Evolutionary conservation across 129 eudicot genomes (phyloP).

Genomic region (Artemisia annua): DNA sequence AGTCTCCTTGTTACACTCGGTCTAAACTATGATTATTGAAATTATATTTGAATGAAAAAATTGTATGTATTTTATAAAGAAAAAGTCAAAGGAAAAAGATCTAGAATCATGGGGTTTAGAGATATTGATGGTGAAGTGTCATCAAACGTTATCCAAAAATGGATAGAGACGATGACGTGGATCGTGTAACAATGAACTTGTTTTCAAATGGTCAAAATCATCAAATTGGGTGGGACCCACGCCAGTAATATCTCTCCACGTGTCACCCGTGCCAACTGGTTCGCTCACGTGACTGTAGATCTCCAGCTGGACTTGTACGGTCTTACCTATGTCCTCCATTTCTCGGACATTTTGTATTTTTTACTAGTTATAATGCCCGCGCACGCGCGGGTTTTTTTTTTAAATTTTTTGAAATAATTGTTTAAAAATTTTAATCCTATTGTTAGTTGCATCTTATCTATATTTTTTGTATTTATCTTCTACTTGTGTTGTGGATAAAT

Average conservation of each 20-base stretch:
- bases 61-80: neutral
- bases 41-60: neutral
- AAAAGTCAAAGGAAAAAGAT: slow-evolving; percentile 11
- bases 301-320: slow-evolving; percentile 13
- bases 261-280: slow-evolving; percentile 7
- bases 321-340: slow-evolving; percentile 22
- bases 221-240: neutral
- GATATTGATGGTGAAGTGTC: neutral
- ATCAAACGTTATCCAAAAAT: slow-evolving; percentile 20
- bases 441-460: no score
- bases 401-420: no score
- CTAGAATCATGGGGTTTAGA: neutral
- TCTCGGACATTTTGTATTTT: neutral
- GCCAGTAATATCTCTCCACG: slow-evolving; percentile 19
- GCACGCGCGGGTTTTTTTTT: no score
- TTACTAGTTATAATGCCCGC: no score
- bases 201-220: slow-evolving; percentile 8
- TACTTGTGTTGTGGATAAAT: no score
- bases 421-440: no score
- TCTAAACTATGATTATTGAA: no score
- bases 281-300: slow-evolving; percentile 21
- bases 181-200: neutral
- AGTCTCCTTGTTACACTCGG: no score
- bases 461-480: no score
- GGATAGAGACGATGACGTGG: slow-evolving; percentile 35